Conservation (phyloP, 495 filamentous ascomycete species). For the Penicillium lividum region DNA sequence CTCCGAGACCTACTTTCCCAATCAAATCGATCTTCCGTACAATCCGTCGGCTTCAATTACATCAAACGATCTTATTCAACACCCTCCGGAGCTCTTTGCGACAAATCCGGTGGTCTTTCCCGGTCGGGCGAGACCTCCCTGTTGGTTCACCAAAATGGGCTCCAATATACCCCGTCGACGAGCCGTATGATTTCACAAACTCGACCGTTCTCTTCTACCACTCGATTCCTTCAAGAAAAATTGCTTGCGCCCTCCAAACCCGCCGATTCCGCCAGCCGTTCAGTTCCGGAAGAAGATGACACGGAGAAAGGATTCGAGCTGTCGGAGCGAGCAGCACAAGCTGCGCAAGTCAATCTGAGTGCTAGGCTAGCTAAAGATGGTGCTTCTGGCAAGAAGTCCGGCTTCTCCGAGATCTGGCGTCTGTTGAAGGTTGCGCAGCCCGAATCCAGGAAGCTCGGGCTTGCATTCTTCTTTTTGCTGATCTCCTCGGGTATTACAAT, state of each 20-base stretch:
- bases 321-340: slow-evolving; percentile 79
- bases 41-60: slow-evolving; percentile 11
- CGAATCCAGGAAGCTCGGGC: slow-evolving; percentile 73
- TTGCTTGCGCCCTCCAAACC: slow-evolving; percentile 20
- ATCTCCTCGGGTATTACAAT: slow-evolving; percentile 89
- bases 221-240: slow-evolving; percentile 31
- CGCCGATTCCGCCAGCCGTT: slow-evolving; percentile 15
- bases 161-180: slow-evolving; percentile 14
- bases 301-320: slow-evolving; percentile 60
- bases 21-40: slow-evolving; percentile 7
- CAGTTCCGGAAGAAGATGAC: slow-evolving; percentile 42
- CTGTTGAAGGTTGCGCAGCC: slow-evolving; percentile 86
- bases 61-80: slow-evolving; percentile 28
- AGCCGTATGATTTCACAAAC: slow-evolving; percentile 26
- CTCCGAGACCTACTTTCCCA: slow-evolving; percentile 21
- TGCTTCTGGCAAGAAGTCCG: slow-evolving; percentile 59
- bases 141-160: slow-evolving; percentile 18
- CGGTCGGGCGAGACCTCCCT: slow-evolving; percentile 19
- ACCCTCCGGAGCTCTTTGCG: slow-evolving; percentile 25
- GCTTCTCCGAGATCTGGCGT: slow-evolving; percentile 77
- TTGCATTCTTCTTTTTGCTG: slow-evolving; percentile 80
- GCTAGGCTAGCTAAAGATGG: slow-evolving; percentile 84
- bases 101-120: slow-evolving; percentile 14
- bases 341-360: slow-evolving; percentile 85
- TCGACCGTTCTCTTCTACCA: slow-evolving; percentile 34